phyloP scores from a whole-genome alignment of 352 stramenopile genomes.

The Globisporangium perplexum region DNA sequence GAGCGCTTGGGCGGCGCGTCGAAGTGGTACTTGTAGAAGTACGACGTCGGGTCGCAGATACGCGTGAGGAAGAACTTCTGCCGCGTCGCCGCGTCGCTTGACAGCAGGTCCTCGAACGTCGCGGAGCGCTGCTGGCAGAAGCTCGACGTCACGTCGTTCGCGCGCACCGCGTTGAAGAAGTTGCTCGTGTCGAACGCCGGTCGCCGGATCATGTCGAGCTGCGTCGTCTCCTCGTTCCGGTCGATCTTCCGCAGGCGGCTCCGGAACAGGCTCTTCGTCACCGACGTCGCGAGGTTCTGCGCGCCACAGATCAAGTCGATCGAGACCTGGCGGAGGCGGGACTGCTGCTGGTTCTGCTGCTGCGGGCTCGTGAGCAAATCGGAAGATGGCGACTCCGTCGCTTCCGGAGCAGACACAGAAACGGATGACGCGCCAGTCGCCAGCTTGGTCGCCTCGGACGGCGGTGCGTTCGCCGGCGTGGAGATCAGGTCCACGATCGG shows the following conservation, averaged over 20 bases:
- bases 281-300: constrained; percentile 61
- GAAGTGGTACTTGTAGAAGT: constrained; percentile 90
- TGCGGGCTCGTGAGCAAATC: not conserved
- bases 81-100: constrained; percentile 42
- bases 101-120: constrained; percentile 79
- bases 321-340: constrained; percentile 60
- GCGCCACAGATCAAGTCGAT: constrained; percentile 73
- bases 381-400: not conserved
- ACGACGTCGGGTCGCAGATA: constrained; percentile 83
- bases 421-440: constrained; percentile 1
- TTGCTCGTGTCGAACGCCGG: constrained; percentile 52
- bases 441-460: not conserved
- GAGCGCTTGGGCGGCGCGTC: constrained; percentile 57
- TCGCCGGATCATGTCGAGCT: constrained; percentile 71
- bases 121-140: constrained; percentile 70
- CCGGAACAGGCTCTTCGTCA: constrained; percentile 70
- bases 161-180: constrained; percentile 79
- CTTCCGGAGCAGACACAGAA: constrained; percentile 10
- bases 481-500: constrained; percentile 34
- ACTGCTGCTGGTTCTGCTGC: constrained; percentile 10
- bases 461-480: constrained; percentile 1
- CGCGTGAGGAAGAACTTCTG: constrained; percentile 83
- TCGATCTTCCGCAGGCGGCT: constrained; percentile 65
- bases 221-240: constrained; percentile 27
- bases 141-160: constrained; percentile 76